Evolutionary conservation across 345 rosid species (phyloP), one percentile per base, ranked within the genome.

Genomic region (Arabidopsis thaliana): DNA sequence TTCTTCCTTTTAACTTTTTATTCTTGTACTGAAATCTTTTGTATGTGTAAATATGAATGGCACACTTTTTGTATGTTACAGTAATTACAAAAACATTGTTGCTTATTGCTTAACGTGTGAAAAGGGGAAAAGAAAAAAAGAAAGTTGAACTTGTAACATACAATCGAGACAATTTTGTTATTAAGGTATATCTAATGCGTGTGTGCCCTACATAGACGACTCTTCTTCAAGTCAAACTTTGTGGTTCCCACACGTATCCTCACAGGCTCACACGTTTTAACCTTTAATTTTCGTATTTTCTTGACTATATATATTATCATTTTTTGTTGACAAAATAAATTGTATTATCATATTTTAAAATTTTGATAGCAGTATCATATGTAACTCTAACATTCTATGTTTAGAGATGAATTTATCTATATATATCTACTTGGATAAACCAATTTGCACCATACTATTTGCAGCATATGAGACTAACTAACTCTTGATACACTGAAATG

Each of bases 261-360:
- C 59, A 68, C 75, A 69, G 65, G 70, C 70, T n/a, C 49, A 48
- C 52, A 48, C 52, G 52, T 63, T 70, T 70, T 5, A 12, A 11
- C 71, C 38, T 69, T 45, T 12, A 3, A 10, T 22, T 53, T 51
- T 51, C 62, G 62, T 23, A 32, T 32, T 69, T 52, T 46, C 37
- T 33, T 56, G 79, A 61, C 53, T 34, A 34, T 8, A 25, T 16
- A 60, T 25, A 69, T 76, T 60, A 75, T 75, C 30, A 28, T 28
- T 28, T 42, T 64, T 64, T 50, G 30, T 55, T 41, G 8, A 64
- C 37, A 13, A 48, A 38, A 10, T 13, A 20, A 33, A 5, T 2
- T 20, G 53, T 42, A 10, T 20, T 34, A 46, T 58, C 25, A 9
- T 20, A 44, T 10, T 33, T 14, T 11, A 7, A 65, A 53, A 56